Evolutionary conservation across 2,329 filamentous ascomycete species (phyloP), one percentile per base, ranked within the genome.

Genomic region (Eutypella sp.): DNA sequence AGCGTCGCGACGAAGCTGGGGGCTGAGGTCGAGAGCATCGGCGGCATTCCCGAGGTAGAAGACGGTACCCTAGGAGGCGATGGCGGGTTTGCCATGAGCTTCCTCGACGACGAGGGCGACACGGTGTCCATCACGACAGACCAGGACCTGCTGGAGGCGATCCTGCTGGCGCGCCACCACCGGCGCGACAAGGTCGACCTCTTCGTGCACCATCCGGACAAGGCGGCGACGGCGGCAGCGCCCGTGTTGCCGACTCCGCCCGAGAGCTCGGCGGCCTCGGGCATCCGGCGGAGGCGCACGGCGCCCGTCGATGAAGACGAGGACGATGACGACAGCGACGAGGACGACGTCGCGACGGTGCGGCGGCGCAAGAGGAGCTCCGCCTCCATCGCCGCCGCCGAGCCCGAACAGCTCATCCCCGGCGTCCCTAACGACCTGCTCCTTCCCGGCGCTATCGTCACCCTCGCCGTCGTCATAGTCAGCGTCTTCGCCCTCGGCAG

Each of bases 111-210:
- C 57, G 93, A 99, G 63, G 92, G 93, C 46, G 93, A 99, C 64
- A 91, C 89, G 1, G 90, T 99, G 15, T 96, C 91, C 34, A 96
- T 99, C 64, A 99, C 93, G 10, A 95, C 92, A 0, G 90, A 97
- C 61, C 85, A 92, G 54, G 93, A 99, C 63, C 78, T 99, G 36
- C 70, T 93, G 2, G 93, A 99, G 67, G 90, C 93, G 2, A 89
- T 99, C 55, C 76, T 84, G 18, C 78, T 97, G 23, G 89, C 92
- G 4, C 85, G 89, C 49, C 83, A 87, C 47, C 78, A 80, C 39
- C 82, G 76, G 56, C 84, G 82, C 39, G 93, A 97, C 57, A 99
- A 99, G 76, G 93, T 99, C 18, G 93, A 99, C 60, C 78, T 99
- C 15, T 97, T 96, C 59, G 91, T 97, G 11, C 93, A 99, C 64